phyloP scores from a whole-genome alignment of 139 green algal genomes.

The Limnomonas spitsbergensis region DNA sequence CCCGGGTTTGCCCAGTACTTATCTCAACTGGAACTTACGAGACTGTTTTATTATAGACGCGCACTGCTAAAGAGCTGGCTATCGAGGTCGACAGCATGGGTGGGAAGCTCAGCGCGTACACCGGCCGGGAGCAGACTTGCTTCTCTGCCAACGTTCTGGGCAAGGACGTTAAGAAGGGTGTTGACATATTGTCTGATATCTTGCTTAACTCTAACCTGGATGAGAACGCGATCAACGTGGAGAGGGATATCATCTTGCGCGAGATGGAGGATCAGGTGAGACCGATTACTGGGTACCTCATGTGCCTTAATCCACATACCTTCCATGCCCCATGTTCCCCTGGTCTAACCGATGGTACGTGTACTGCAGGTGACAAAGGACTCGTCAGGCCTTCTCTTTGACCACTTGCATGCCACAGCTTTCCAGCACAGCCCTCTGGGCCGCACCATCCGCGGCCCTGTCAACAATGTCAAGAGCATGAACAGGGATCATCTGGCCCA shows the following conservation, averaged over 20 bases:
- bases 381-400: conserved; percentile 90
- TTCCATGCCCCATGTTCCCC: too few relatives aligned
- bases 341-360: too few relatives aligned
- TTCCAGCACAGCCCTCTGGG: conserved; percentile 95
- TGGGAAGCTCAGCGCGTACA: conserved; percentile 97
- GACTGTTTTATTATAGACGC: too few relatives aligned
- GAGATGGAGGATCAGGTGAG: too few relatives aligned
- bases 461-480: conserved; percentile 87
- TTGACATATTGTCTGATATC: conserved; percentile 96
- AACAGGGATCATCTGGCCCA: conserved; percentile 80
- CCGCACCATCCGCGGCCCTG: conserved; percentile 91
- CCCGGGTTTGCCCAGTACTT: too few relatives aligned
- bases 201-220: conserved; percentile 91
- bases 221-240: too few relatives aligned
- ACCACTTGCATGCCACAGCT: conserved; percentile 97
- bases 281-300: too few relatives aligned
- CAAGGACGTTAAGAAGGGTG: conserved; percentile 80
- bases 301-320: too few relatives aligned
- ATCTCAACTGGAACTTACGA: too few relatives aligned
- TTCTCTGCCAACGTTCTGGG: conserved; percentile 91
- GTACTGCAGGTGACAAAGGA: too few relatives aligned
- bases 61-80: conserved; percentile 82
- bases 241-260: too few relatives aligned
- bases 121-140: conserved; percentile 90
- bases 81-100: conserved; percentile 98